A percentile compares a stretch with the other conserved stretches of the same genome.
phyloP scores from a whole-genome alignment of 148 eudicot species.

The Heliosperma pusillum region DNA sequence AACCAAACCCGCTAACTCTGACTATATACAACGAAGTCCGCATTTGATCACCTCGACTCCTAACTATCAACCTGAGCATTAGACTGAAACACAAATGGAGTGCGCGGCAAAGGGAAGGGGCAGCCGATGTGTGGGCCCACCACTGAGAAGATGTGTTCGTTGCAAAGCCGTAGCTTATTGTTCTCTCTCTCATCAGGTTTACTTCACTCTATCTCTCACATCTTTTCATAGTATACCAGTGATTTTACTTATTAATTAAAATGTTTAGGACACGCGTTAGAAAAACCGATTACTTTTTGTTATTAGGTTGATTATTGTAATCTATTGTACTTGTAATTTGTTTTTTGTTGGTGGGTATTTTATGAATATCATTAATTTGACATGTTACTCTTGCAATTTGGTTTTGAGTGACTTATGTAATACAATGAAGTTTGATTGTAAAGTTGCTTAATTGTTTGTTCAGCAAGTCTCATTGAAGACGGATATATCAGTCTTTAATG shows the following conservation, averaged over 20 bases:
- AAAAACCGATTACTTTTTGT: too few species aligned
- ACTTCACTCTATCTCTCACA: background rate
- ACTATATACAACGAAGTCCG: too few species aligned
- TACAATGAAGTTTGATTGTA: too few species aligned
- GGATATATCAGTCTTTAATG: too few species aligned
- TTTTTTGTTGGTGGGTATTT: constrained; percentile 11
- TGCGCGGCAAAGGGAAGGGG: constrained; percentile 70
- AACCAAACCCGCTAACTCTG: too few species aligned
- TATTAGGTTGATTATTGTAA: background rate
- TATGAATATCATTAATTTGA: background rate
- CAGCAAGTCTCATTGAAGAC: too few species aligned
- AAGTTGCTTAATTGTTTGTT: too few species aligned
- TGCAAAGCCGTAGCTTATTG: constrained; percentile 80
- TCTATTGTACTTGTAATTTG: background rate
- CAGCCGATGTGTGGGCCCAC: constrained; percentile 56
- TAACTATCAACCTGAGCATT: background rate
- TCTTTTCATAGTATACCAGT: background rate
- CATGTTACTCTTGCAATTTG: background rate
- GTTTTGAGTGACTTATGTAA: background rate
- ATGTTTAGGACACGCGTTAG: background rate
- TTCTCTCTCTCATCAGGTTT: constrained; percentile 79
- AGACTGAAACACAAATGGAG: constrained; percentile 42
- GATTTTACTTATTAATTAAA: background rate
- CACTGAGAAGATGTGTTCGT: constrained; percentile 50
- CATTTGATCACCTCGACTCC: too few species aligned